Evolutionary conservation across 2,329 filamentous ascomycete genomes (phyloP).

Genomic region (Laburnicola sp.): DNA sequence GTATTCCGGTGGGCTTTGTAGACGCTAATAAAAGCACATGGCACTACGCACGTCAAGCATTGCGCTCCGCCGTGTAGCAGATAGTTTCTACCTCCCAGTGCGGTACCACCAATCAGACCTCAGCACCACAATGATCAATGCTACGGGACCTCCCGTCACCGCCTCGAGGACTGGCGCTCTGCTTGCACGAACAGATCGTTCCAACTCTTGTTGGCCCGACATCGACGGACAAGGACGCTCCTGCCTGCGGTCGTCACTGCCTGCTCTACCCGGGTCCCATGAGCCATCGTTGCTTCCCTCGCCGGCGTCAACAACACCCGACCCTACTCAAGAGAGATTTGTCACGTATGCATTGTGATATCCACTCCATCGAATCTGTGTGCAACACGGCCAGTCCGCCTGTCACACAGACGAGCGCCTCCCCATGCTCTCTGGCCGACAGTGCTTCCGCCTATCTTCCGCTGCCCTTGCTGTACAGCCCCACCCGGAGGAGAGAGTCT

Average conservation of each 20-base stretch:
- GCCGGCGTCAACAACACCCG: slow-evolving; percentile 1
- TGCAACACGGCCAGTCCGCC: slow-evolving; percentile 13
- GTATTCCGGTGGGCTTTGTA: too few relatives aligned
- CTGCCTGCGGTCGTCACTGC: slow-evolving; percentile 7
- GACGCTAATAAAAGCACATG: neutral
- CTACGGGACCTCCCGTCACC: neutral
- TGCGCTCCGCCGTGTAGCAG: neutral
- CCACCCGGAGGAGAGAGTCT: slow-evolving; percentile 10
- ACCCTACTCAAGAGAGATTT: slow-evolving; percentile 4
- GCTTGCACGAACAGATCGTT: neutral
- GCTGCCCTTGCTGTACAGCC: slow-evolving; percentile 33
- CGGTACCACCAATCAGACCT: slow-evolving; percentile 1
- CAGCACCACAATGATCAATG: neutral
- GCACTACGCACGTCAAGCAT: neutral
- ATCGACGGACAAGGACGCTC: neutral
- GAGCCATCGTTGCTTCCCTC: slow-evolving; percentile 10
- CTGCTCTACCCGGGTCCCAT: neutral
- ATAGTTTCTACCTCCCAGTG: neutral
- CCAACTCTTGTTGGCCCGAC: too few relatives aligned
- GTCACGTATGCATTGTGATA: slow-evolving; percentile 15
- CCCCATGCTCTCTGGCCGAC: slow-evolving; percentile 18
- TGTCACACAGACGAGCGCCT: slow-evolving; percentile 29
- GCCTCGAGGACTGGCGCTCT: neutral
- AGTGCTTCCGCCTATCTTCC: slow-evolving; percentile 19
- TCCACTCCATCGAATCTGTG: slow-evolving; percentile 3